Conservation (phyloP, 2,329 filamentous ascomycete species). For the Hansfordia pulvinata region DNA sequence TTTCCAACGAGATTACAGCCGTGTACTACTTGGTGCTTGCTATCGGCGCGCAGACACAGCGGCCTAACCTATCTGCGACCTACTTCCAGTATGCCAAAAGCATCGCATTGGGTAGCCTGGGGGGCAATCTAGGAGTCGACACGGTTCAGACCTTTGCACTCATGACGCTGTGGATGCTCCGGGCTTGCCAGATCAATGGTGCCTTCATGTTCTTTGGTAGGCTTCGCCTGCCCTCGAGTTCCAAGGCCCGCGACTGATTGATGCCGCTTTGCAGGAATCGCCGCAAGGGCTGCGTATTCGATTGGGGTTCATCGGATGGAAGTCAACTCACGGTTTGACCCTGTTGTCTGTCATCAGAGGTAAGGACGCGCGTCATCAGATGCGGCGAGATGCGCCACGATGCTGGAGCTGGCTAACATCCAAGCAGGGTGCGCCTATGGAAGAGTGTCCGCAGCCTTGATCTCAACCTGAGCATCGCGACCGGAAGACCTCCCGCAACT, state of each 20-base stretch:
- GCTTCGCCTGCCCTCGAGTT: too few relatives aligned
- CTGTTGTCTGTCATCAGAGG: constrained; percentile 25
- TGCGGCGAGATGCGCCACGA: too few relatives aligned
- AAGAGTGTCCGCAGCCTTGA: constrained; percentile 38
- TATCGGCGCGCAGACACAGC: constrained; percentile 28
- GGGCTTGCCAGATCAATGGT: constrained; percentile 39
- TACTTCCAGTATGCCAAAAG: constrained; percentile 37
- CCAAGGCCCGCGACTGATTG: too few relatives aligned
- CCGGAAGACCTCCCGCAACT: constrained; percentile 38
- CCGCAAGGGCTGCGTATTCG: constrained; percentile 36
- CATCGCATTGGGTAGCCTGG: constrained; percentile 28
- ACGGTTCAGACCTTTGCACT: constrained; percentile 36
- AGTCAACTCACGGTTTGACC: constrained; percentile 36
- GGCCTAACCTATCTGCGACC: constrained; percentile 24
- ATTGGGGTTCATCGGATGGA: constrained; percentile 39
- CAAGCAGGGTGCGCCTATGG: constrained; percentile 32
- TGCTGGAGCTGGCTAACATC: background rate
- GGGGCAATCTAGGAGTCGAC: constrained; percentile 30
- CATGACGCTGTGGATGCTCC: constrained; percentile 38
- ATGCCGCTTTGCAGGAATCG: too few relatives aligned
- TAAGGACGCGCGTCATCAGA: constrained; percentile 1
- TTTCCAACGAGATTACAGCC: constrained; percentile 24
- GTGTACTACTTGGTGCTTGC: constrained; percentile 36
- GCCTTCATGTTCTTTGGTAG: constrained; percentile 36
- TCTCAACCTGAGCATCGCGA: constrained; percentile 36